Base-by-base conservation (phyloP, 257 asterid species). In the Ophiorrhiza pumila region DNA sequence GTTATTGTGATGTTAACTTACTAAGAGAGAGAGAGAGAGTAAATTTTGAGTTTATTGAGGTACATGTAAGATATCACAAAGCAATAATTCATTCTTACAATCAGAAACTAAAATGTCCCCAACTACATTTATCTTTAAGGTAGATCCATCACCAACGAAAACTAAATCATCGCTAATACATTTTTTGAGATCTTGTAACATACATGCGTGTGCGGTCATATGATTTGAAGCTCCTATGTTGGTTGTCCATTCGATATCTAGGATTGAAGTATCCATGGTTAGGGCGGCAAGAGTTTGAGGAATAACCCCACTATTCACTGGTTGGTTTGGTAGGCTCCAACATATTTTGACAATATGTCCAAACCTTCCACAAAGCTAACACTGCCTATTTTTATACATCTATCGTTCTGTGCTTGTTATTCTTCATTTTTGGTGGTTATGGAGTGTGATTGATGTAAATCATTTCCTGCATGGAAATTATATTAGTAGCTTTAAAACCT, bases 321-420 rank as follows among this genome's bases (percentile, higher is more conserved):
- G 15, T 9, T 60, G 65, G 0, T 60, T 22, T 22, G 52, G 69
- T 13, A 39, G 69, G 11, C 69, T 17, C 69, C 69, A 39, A 41
- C 52, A 65, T 14, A 65, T 65, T 5, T 65, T 39, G 27, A 50
- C 69, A 18, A 65, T 65, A 17, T 65, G 52, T 17, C 52, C 69
- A 14, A 4, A 18, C 2, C 8, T n/a, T 18, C 52, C 69, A 39
- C 52, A 39, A 41, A 37, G 8, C 34, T 65, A 27, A 23, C 52
- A 65, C 12, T 4, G 2, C 18, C 37, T 29, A 39, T 65, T 65
- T 9, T 23, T 20, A 31, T 37, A 65, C 32, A 37, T 39, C 52
- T 65, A 29, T 42, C 49, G 7, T 22, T 65, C 34, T 5, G 29
- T 18, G 8, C 2, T 18, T 4, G 22, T 65, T 50, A 65, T 65